Evolutionary conservation across 2,329 filamentous ascomycete species (phyloP).

Genomic region (Parafenestella ontariensis): DNA sequence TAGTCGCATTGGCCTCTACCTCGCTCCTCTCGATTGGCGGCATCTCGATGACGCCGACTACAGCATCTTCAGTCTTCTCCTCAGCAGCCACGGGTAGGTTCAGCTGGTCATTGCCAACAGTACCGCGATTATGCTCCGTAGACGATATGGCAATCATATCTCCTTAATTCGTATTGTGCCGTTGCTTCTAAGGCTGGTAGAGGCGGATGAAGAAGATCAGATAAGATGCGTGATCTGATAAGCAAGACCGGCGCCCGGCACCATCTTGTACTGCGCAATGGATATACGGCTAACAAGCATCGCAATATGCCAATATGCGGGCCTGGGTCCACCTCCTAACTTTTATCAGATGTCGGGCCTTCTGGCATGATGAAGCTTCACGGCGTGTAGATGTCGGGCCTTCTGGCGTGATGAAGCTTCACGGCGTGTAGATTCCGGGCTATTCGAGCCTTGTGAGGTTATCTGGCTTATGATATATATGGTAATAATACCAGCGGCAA

Average conservation of each 20-base stretch:
- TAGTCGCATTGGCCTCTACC: neutral
- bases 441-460: too few relatives aligned
- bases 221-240: neutral
- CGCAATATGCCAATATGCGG: neutral
- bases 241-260: neutral
- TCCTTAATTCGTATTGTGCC: neutral
- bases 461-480: too few relatives aligned
- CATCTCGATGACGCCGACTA: neutral
- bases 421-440: too few relatives aligned
- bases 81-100: neutral
- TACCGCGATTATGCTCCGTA: neutral
- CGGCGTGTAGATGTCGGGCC: too few relatives aligned
- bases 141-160: neutral
- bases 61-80: neutral
- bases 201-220: neutral
- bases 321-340: neutral
- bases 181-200: neutral
- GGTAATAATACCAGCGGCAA: too few relatives aligned
- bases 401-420: too few relatives aligned
- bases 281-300: neutral
- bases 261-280: neutral
- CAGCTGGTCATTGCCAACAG: neutral
- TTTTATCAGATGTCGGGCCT: neutral
- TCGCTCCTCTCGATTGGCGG: neutral
- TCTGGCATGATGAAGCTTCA: neutral